Evolutionary conservation across 2,329 filamentous ascomycete genomes (phyloP), one percentile per base, ranked within the genome.

Genomic region (Alternaria solani): DNA sequence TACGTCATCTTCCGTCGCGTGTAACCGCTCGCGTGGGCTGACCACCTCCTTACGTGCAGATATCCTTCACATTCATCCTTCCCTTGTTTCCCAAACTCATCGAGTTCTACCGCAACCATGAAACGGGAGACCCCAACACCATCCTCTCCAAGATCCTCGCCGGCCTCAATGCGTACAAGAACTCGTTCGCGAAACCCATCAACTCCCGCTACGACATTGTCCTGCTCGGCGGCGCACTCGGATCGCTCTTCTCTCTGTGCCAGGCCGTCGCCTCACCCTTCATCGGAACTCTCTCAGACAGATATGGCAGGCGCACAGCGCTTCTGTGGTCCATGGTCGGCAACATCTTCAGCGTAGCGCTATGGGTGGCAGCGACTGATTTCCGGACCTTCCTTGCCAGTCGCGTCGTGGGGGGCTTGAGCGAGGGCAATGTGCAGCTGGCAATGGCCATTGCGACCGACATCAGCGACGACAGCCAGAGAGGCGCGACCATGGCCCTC

Each of bases 11-110:
- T 49, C 51, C 25, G 43, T 77, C 51, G 59, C 44, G 61, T 56
- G 26, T 36, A 46, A 39, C 49, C 25, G n/a, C 30, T 44, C 25
- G 16, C 63, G 51, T 59, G 51, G 38, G 53, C 62, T 67, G 47
- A 69, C 59, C 18, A 18, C 12, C 5, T 4, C 4, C 30, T 42
- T 26, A n/a, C 65, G 11, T 30, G 8, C 28, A 97, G 94, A 92
- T 98, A 73, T 97, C 94, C 57, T 99, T 99, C 79, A 99, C 95
- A 30, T 97, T 99, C 77, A 98, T 98, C 76, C 89, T 99, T 8
- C 95, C 95, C 0, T 88, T 99, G 36, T 99, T 98, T 77, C 95
- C 95, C 7, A 94, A 93, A 59, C 90, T 99, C 44, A 90, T 98
- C 79, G 91, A 96, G 72, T 98, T 97, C 86, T 99, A 98, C 83